Evolutionary conservation across 1,284 basidiomycete genomes (phyloP).

Genomic region (Austroboletus olivaceoglutinosus): DNA sequence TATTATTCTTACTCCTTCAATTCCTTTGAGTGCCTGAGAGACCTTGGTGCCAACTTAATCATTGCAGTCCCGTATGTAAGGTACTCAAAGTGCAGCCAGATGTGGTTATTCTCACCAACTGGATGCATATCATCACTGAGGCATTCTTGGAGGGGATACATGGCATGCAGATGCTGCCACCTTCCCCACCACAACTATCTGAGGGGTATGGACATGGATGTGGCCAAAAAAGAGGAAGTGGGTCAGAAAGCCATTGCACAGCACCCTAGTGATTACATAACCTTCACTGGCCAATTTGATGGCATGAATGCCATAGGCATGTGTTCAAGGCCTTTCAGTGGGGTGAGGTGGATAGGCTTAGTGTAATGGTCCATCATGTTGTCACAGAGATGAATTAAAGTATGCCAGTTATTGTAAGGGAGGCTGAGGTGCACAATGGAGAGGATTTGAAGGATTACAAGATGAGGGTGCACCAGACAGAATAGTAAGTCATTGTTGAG

Average conservation of each 20-base stretch:
- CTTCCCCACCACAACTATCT: background rate
- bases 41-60: slow-evolving; percentile 60
- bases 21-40: slow-evolving; percentile 45
- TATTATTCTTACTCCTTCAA: slow-evolving; percentile 46
- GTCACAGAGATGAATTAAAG: slow-evolving; percentile 93
- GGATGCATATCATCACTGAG: slow-evolving; percentile 90
- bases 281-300: slow-evolving; percentile 90
- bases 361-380: slow-evolving; percentile 94
- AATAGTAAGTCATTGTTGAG: slow-evolving; percentile 92
- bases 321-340: slow-evolving; percentile 87
- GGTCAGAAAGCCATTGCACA: too few relatives aligned
- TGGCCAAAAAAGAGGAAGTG: slow-evolving; percentile 2
- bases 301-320: slow-evolving; percentile 86
- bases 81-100: slow-evolving; percentile 73
- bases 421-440: slow-evolving; percentile 72
- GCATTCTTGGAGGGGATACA: slow-evolving; percentile 53
- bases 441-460: slow-evolving; percentile 79
- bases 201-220: slow-evolving; percentile 29
- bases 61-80: slow-evolving; percentile 62
- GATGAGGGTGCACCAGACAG: slow-evolving; percentile 74
- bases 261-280: slow-evolving; percentile 94
- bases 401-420: slow-evolving; percentile 78
- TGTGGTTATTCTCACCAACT: slow-evolving; percentile 90
- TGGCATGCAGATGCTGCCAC: slow-evolving; percentile 28
- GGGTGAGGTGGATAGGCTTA: slow-evolving; percentile 76